Base-by-base conservation (phyloP, 1,284 basidiomycete species). In the Ganoderma meredithae region DNA sequence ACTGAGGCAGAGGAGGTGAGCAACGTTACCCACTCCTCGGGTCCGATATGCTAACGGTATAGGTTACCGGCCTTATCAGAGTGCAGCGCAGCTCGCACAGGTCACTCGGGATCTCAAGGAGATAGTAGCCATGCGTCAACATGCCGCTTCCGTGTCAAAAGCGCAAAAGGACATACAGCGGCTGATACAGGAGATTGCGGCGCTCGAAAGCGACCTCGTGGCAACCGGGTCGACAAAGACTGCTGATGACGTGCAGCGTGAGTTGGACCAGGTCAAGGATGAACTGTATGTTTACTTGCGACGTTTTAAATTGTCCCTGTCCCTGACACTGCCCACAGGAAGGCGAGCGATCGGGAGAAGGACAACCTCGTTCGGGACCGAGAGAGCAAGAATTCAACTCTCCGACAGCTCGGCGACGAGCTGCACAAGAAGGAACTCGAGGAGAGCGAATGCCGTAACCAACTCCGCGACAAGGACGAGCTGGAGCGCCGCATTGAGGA, bases 221-320 rank as follows among this genome's bases (percentile, higher is more conserved):
- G 81, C 85, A 4, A 89, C 89, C 1, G 96, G 95, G 2, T 92
- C 91, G 15, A 86, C 88, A 7, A 94, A 91, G 79, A 96, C 95
- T 0, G 87, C 89, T 1, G 94, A 95, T 60, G 95, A 96, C 62
- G 90, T 98, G 2, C 93, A 97, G 77, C 81, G 77, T 31, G 91
- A 96, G 74, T 82, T 97, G 8, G 88, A 92, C 64, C 80, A 80
- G 5, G 75, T 96, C 41, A 83, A 85, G 0, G 80, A 79, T 22
- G 83, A 92, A 64, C 85, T 96, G 96, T 97, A 72, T 74, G 91
- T 80, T 27, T 62, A 31, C 62, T 19, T 33, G 39, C 22, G 10
- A 9, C 13, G 33, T 7, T 40, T 31, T 27, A 8, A 17, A 36
- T 17, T 27, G 13, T 47, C 10, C 47, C 12, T 6, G 44, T 53